A percentile compares a stretch with the other conserved stretches of the same genome.
Conservation (phyloP, 1,284 basidiomycete genomes). For the Ustilago shanxiensis region DNA sequence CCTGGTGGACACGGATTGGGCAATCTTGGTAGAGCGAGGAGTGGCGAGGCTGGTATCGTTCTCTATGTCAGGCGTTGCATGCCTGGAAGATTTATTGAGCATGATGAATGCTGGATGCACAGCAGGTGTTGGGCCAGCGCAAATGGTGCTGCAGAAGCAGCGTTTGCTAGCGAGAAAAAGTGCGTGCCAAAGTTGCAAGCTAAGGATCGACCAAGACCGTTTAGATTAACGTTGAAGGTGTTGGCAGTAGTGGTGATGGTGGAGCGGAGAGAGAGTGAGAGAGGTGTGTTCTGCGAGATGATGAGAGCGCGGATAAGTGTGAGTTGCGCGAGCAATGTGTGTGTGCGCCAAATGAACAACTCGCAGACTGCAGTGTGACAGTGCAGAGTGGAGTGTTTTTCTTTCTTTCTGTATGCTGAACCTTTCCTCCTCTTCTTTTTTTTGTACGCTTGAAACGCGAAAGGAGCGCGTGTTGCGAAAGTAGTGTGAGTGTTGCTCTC, state of each 20-base stretch:
- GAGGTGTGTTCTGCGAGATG: not conserved
- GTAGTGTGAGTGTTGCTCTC: conserved; percentile 48
- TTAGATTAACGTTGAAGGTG: not conserved
- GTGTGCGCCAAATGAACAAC: not conserved
- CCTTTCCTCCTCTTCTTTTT: too few relatives aligned
- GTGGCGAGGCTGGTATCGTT: conserved; percentile 40
- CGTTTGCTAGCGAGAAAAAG: not conserved
- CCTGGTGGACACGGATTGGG: conserved; percentile 17
- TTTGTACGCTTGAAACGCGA: conserved; percentile 6
- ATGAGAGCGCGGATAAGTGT: not conserved
- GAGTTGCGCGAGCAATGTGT: not conserved
- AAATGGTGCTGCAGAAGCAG: not conserved
- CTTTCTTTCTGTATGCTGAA: too few relatives aligned
- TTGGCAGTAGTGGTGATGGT: conserved; percentile 6
- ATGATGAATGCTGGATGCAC: conserved; percentile 7
- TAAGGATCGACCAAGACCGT: not conserved
- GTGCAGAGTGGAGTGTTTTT: not conserved
- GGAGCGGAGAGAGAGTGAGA: not conserved
- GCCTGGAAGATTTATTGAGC: conserved; percentile 27
- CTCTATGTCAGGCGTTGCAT: conserved; percentile 38
- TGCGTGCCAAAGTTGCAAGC: not conserved
- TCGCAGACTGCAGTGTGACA: conserved; percentile 1
- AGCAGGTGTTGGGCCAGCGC: not conserved
- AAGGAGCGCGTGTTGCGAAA: conserved; percentile 13
- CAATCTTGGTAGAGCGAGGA: conserved; percentile 19